These are phyloP conservation scores for Jamesozyma lodderae DNA, from an alignment of 805 yeast species.

Conservation along the genomic window DNA sequence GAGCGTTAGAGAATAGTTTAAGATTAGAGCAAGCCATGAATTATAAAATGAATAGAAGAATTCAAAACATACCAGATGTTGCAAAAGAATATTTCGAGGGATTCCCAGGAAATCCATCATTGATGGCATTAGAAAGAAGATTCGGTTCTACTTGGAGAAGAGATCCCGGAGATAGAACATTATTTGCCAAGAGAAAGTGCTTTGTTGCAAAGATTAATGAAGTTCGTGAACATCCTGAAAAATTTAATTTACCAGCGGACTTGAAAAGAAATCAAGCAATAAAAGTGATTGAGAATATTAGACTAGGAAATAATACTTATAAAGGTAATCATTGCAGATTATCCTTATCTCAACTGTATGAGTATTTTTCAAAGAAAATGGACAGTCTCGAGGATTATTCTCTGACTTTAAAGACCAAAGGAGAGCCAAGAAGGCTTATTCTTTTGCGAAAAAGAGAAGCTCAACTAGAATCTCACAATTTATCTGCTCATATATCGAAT, in stretches of 20 bases:
- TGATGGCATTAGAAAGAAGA: constrained; percentile 20
- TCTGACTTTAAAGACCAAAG: constrained; percentile 12
- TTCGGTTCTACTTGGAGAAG: constrained; percentile 27
- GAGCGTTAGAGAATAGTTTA: background rate
- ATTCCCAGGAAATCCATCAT: constrained; percentile 22
- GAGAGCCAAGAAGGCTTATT: constrained; percentile 13
- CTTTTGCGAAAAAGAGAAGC: constrained; percentile 9
- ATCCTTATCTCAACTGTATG: constrained; percentile 21
- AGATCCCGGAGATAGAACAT: constrained; percentile 20
- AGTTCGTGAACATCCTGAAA: constrained; percentile 14
- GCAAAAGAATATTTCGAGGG: constrained; percentile 28
- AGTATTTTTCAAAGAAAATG: constrained; percentile 21
- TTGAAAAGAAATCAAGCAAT: constrained; percentile 17
- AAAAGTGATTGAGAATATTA: constrained; percentile 23
- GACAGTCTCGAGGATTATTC: constrained; percentile 20
- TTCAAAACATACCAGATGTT: constrained; percentile 19
- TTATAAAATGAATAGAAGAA: constrained; percentile 21
- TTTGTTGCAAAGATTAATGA: constrained; percentile 21
- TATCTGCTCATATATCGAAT: no score
- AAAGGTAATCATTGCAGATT: constrained; percentile 15
- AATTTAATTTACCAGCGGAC: constrained; percentile 13
- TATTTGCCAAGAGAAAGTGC: constrained; percentile 24
- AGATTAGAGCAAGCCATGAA: constrained; percentile 5
- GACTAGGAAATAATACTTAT: constrained; percentile 23
- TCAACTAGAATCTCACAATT: background rate